phyloP scores from a whole-genome alignment of 805 yeast species.

The Blastobotrys mokoenaii region DNA sequence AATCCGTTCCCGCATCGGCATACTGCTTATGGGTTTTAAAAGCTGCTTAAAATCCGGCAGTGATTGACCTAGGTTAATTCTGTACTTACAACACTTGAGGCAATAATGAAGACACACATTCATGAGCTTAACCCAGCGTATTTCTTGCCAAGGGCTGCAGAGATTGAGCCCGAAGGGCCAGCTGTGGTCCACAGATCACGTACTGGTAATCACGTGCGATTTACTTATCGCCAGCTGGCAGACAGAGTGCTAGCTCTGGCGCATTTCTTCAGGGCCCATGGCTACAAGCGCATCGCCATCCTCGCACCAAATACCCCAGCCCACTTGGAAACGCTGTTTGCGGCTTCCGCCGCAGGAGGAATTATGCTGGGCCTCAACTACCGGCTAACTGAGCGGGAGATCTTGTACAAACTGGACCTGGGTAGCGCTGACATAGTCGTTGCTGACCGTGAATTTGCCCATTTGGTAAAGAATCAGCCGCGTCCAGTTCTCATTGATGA shows the following conservation, averaged over 20 bases:
- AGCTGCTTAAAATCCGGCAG: too few relatives aligned
- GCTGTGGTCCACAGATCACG: slow-evolving; percentile 26
- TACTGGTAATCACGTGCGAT: slow-evolving; percentile 13
- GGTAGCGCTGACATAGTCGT: slow-evolving; percentile 25
- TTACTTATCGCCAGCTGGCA: slow-evolving; percentile 23
- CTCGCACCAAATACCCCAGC: slow-evolving; percentile 30
- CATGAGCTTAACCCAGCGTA: slow-evolving; percentile 30
- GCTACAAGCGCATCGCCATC: slow-evolving; percentile 23
- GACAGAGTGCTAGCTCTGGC: slow-evolving; percentile 25
- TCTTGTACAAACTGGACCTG: slow-evolving; percentile 24
- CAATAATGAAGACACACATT: too few relatives aligned
- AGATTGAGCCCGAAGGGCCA: slow-evolving; percentile 27
- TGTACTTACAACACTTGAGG: too few relatives aligned
- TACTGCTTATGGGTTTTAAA: too few relatives aligned
- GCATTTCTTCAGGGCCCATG: slow-evolving; percentile 21
- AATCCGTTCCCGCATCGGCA: too few relatives aligned
- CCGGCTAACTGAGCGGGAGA: slow-evolving; percentile 25
- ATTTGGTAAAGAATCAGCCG: slow-evolving; percentile 14
- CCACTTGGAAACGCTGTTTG: slow-evolving; percentile 29
- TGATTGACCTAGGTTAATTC: too few relatives aligned
- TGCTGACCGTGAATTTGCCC: slow-evolving; percentile 23
- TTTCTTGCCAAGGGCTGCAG: slow-evolving; percentile 29
- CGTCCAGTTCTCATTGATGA: slow-evolving; percentile 14
- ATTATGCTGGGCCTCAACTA: slow-evolving; percentile 29
- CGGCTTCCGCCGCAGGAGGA: slow-evolving; percentile 28